These are phyloP conservation scores for Yamadazyma philogaea DNA, from an alignment of 805 yeast genomes.

Conservation along the genomic window DNA sequence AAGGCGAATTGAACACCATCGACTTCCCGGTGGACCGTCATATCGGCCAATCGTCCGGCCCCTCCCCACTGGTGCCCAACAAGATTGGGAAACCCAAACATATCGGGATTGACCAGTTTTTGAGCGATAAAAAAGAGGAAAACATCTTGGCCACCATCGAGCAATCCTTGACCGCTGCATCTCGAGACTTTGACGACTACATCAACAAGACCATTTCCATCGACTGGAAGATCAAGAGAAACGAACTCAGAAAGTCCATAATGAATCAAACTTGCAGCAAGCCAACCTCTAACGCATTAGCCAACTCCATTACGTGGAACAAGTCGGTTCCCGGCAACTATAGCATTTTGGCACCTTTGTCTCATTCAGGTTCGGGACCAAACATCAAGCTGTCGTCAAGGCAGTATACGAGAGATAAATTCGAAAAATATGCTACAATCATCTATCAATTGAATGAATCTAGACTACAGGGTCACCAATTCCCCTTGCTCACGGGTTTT, in stretches of 20 bases:
- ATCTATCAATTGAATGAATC: constrained; percentile 69
- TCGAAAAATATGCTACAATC: constrained; percentile 71
- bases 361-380: constrained; percentile 8
- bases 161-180: constrained; percentile 67
- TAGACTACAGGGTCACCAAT: constrained; percentile 50
- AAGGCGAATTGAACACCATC: constrained; percentile 48
- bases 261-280: constrained; percentile 19
- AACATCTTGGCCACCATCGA: constrained; percentile 80
- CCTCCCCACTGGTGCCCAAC: background rate
- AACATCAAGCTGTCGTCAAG: constrained; percentile 18
- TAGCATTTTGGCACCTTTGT: constrained; percentile 32
- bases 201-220: constrained; percentile 68
- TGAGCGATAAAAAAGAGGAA: constrained; percentile 74
- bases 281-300: background rate
- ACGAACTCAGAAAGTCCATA: constrained; percentile 67
- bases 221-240: constrained; percentile 82
- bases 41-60: constrained; percentile 2
- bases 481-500: constrained; percentile 59
- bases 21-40: constrained; percentile 10
- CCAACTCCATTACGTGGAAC: constrained; percentile 33
- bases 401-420: constrained; percentile 49
- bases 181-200: constrained; percentile 77
- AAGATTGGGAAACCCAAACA: constrained; percentile 13
- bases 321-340: constrained; percentile 30
- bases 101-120: constrained; percentile 54